phyloP scores from a whole-genome alignment of 257 asterid species.

The Plantago major region DNA sequence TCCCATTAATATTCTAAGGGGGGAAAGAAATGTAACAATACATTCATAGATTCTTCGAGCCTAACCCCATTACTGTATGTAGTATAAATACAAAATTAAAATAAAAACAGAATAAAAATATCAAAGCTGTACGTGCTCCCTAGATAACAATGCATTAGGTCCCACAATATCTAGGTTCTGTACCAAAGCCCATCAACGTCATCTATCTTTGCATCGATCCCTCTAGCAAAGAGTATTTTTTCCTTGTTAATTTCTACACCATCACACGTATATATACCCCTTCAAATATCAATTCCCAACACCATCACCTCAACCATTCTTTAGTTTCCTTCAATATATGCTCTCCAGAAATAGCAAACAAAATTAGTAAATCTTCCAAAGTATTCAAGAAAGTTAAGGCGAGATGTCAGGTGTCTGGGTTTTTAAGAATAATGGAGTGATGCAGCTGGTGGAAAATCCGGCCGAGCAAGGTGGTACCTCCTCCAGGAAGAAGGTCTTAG shows the following conservation, averaged over 20 bases:
- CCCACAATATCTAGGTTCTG: conserved; percentile 65
- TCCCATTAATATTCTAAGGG: not conserved
- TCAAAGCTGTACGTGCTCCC: conserved; percentile 24
- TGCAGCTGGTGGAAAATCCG: conserved; percentile 60
- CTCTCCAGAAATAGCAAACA: not conserved
- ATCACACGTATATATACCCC: conserved; percentile 44
- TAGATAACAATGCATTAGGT: conserved; percentile 23
- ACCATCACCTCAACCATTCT: conserved; percentile 14
- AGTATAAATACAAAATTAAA: not conserved
- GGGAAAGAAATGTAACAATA: conserved; percentile 5
- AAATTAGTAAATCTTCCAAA: not conserved
- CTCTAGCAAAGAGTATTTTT: conserved; percentile 28
- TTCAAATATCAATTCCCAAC: conserved; percentile 14
- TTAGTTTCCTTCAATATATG: not conserved
- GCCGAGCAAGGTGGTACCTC: conserved; percentile 33
- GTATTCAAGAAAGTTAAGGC: too few relatives aligned
- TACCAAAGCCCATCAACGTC: conserved; percentile 31
- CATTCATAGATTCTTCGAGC: not conserved
- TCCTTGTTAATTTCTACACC: conserved; percentile 25
- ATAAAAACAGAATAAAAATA: not conserved
- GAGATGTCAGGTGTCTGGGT: conserved; percentile 91
- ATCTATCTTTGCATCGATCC: conserved; percentile 30
- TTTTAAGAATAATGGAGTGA: conserved; percentile 72
- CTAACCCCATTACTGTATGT: not conserved
- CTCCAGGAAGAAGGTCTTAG: conserved; percentile 54